Base-by-base conservation (phyloP, 2,329 filamentous ascomycete genomes). In the Claviceps africana region DNA sequence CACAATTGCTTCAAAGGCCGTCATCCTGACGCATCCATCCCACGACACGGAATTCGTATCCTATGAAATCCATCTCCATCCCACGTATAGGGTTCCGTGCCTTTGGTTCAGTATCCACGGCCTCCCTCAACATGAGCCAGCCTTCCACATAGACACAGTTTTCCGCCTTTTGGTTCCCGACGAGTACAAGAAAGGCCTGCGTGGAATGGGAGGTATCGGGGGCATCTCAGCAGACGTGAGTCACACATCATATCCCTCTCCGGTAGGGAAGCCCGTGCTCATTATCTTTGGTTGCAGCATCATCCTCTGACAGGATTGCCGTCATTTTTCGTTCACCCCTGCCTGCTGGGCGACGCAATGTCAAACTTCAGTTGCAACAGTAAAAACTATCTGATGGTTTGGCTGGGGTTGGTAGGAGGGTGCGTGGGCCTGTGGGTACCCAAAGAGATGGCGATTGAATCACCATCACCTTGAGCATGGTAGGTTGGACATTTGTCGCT, bases 311-410 rank as follows among this genome's bases (percentile, higher is more conserved):
- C 82, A 53, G 85, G 85, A 51, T 68, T 83, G 54, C 88, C 89
- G 42, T 79, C 82, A 48, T 96, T 91, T 68, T 96, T 95, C 68
- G 77, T 97, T 60, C 93, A 98, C 70, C 91, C 93, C 25, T 97
- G 93, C 69, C 81, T 87, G 65, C 86, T 93, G 9, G 86, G 85
- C 52, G 85, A 91, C 57, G 86, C 86, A 50, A 86, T 97, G 77
- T 73, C 74, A 59, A 73, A 71, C 50, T 82, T 88, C 61, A 70
- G 77, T 59, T 82, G 79, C 60, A 67, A 74, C 63, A 72, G 74
- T 64, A 68, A 82, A 61, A 75, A 83, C 60, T 97, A 97, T 71
- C 74, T 97, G 62, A 78, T 88, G 69, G 71, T 88, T 52, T 97
- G 91, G 90, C 75, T 96, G 56, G 90, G 90, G n/a, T 71, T 95